Evolutionary conservation across 2,329 filamentous ascomycete genomes (phyloP), one percentile per base, ranked within the genome.

Genomic region (Plectosphaerella sp.): DNA sequence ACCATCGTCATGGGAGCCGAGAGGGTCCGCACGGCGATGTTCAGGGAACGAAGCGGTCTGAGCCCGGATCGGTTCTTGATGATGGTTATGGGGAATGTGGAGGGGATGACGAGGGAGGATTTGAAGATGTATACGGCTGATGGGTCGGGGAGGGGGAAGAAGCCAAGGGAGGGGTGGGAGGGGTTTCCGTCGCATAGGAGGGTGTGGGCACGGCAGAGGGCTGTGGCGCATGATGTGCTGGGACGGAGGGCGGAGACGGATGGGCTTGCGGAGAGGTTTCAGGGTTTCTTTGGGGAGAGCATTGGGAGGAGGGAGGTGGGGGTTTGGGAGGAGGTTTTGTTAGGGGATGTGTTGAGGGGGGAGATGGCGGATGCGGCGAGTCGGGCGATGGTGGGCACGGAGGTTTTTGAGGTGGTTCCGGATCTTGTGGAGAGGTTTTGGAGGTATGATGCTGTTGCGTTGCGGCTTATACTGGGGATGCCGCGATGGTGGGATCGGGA

Each of bases 351-450:
- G 15, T 43, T 64, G 5, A 56, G 54, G 35, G 18, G 24, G 3
- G 54, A 62, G 9, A 61, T 67, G 55, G 51, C 52, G 3, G 51
- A 59, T 16, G 53, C 54, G 5, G 61, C 63, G 5, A 46, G 59
- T 6, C 47, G 50, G 2, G 48, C 63, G 28, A 33, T 33, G 28
- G 28, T 33, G 28, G 66, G 66, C 1, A 49, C 58, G 1, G 25
- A 48, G 1, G 33, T 68, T 1, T 15, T 67, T 6, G 56, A 61
- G 12, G 20, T 62, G 5, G 60, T 60, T 12, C 63, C 64, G 2
- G 58, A 48, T 11, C 59, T 64, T 20, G 47, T 60, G 10, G 55
- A 66, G 0, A 43, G 49, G 11, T 62, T 64, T 22, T 64, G 60
- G 62, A 49, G 52, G 0, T 66, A 63, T 22, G 62, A 67, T 10